Conservation (phyloP, 2,329 filamentous ascomycete species). For the Trichophyton verrucosum region DNA sequence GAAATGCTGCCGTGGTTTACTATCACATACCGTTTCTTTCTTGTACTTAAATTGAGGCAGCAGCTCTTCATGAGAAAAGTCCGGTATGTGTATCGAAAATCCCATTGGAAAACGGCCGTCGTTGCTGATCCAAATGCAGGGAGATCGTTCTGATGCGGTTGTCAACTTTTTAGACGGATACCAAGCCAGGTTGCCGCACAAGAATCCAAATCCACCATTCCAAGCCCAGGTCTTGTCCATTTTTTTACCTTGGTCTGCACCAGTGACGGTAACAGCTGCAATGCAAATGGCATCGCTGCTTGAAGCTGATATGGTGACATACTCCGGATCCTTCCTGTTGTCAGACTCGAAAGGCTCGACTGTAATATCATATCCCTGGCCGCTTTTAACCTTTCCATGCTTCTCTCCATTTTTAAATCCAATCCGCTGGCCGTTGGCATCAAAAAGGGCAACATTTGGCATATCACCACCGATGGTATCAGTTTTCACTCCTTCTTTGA, state of each 20-base stretch:
- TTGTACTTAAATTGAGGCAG: neutral
- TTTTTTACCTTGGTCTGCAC: neutral
- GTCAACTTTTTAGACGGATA: neutral
- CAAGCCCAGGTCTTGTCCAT: neutral
- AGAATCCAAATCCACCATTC: neutral
- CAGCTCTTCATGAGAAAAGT: slow-evolving; percentile 1
- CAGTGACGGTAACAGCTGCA: neutral
- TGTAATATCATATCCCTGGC: neutral
- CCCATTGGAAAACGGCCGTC: slow-evolving; percentile 3
- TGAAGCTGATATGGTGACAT: neutral
- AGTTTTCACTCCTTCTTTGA: too few species aligned
- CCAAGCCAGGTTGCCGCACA: neutral
- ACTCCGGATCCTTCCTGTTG: neutral
- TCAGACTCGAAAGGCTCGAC: neutral
- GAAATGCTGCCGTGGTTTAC: neutral
- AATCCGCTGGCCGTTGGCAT: neutral
- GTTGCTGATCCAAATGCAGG: slow-evolving; percentile 6
- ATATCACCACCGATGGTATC: neutral
- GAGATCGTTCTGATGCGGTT: neutral
- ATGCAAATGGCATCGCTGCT: neutral
- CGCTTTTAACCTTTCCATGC: neutral
- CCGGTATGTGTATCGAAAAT: slow-evolving; percentile 1
- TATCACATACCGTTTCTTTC: neutral
- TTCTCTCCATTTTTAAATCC: neutral
- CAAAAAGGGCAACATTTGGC: slow-evolving; percentile 1